These are phyloP conservation scores for Echinosophora koreensis DNA, from an alignment of 306 rosid genomes.

Conservation along the genomic window DNA sequence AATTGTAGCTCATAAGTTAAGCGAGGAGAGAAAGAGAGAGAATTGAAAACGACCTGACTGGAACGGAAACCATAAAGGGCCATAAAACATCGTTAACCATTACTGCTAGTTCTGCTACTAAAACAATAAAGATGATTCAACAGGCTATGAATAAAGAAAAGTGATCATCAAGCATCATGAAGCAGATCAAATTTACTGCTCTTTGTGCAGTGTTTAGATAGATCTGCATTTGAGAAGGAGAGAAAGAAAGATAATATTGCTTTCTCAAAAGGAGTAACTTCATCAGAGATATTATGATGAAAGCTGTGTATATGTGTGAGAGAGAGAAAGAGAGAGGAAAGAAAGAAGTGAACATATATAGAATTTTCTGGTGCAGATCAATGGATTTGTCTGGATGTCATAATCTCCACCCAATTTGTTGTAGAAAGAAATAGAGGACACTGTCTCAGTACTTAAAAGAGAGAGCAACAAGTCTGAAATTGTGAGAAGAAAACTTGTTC, in stretches of 20 bases:
- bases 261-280: conserved; percentile 58
- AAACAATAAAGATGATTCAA: conserved; percentile 29
- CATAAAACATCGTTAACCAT: conserved; percentile 52
- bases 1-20: conserved; percentile 50
- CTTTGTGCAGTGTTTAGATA: conserved; percentile 38
- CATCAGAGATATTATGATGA: conserved; percentile 51
- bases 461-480: conserved; percentile 50
- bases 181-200: conserved; percentile 44
- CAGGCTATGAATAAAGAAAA: conserved; percentile 47
- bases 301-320: not conserved
- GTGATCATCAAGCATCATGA: conserved; percentile 34
- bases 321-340: conserved; percentile 2
- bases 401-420: conserved; percentile 41
- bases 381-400: conserved; percentile 47
- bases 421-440: conserved; percentile 57
- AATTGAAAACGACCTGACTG: conserved; percentile 84
- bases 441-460: conserved; percentile 59
- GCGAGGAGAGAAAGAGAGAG: conserved; percentile 46
- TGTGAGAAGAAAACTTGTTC: conserved; percentile 51
- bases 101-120: not conserved
- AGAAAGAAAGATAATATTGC: conserved; percentile 45
- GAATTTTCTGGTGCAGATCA: conserved; percentile 46
- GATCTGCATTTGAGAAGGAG: conserved; percentile 37
- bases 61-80: conserved; percentile 83
- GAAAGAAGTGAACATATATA: not conserved